Evolutionary conservation across 2,329 filamentous ascomycete genomes (phyloP).

Genomic region (Colletotrichum cuscutae): DNA sequence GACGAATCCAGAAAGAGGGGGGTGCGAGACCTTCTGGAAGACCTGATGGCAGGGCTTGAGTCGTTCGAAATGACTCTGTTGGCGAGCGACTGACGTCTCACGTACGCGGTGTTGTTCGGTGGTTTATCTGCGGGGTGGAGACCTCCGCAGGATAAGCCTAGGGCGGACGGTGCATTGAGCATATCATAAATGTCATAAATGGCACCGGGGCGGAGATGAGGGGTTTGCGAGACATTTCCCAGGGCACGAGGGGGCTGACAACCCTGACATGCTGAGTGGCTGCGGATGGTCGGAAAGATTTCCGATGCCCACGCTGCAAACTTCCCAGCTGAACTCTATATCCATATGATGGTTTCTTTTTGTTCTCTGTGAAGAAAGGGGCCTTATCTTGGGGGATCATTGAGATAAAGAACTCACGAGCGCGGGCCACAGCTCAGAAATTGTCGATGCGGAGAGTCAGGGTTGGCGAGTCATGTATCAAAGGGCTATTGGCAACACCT

Average conservation of each 20-base stretch:
- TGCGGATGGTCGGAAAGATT: neutral
- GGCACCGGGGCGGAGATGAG: neutral
- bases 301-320: neutral
- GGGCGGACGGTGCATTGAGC: neutral
- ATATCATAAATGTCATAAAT: neutral
- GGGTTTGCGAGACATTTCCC: constrained; percentile 1
- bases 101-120: neutral
- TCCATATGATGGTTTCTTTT: neutral
- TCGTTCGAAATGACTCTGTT: neutral
- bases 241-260: neutral
- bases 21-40: neutral
- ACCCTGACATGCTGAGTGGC: constrained; percentile 6
- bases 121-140: constrained; percentile 20
- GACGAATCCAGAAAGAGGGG: neutral
- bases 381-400: neutral
- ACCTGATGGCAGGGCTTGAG: neutral
- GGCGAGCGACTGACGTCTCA: neutral
- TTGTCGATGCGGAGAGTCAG: neutral
- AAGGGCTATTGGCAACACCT: too few relatives aligned
- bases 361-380: neutral
- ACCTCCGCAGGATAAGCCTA: constrained; percentile 18
- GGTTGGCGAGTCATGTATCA: neutral
- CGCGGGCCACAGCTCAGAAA: neutral
- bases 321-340: neutral
- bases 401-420: neutral